phyloP scores from a whole-genome alignment of 805 yeast genomes.

The Ogataea pini region DNA sequence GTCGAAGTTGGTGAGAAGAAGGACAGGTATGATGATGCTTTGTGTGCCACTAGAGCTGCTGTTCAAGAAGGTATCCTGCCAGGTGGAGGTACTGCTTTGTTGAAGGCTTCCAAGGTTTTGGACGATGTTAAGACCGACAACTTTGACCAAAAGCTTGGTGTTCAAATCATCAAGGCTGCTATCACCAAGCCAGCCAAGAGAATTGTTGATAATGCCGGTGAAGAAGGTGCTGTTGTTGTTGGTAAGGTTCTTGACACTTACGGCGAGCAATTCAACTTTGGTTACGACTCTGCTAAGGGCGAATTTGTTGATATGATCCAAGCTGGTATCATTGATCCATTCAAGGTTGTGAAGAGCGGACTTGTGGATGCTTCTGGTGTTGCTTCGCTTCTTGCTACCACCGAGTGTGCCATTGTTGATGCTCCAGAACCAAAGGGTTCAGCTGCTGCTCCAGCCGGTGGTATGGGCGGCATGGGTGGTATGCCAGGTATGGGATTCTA shows the following conservation, averaged over 20 bases:
- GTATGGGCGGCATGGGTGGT: constrained; percentile 63
- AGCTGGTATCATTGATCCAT: constrained; percentile 97
- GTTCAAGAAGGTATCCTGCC: constrained; percentile 98
- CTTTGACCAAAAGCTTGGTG: constrained; percentile 97
- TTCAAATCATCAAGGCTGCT: constrained; percentile 88
- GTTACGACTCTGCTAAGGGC: constrained; percentile 91
- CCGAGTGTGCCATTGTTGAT: constrained; percentile 97
- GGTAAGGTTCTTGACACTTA: constrained; percentile 72
- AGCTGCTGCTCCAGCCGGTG: constrained; percentile 58
- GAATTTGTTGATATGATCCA: constrained; percentile 94
- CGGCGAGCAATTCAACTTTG: constrained; percentile 77
- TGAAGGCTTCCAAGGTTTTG: constrained; percentile 83
- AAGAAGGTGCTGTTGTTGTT: constrained; percentile 94
- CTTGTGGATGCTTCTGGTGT: constrained; percentile 96
- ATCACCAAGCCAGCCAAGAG: constrained; percentile 94
- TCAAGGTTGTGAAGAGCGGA: constrained; percentile 96
- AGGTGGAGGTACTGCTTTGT: constrained; percentile 98
- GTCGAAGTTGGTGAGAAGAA: constrained; percentile 99
- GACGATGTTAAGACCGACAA: constrained; percentile 72
- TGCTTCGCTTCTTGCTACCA: constrained; percentile 94
- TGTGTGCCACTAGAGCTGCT: constrained; percentile 98
- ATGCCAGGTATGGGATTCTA: constrained; percentile 38
- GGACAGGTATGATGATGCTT: constrained; percentile 97
- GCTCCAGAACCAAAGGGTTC: constrained; percentile 79
- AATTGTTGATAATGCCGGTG: constrained; percentile 95